Base-by-base conservation (phyloP, 148 eudicot species). In the Salicornia ramosissima region DNA sequence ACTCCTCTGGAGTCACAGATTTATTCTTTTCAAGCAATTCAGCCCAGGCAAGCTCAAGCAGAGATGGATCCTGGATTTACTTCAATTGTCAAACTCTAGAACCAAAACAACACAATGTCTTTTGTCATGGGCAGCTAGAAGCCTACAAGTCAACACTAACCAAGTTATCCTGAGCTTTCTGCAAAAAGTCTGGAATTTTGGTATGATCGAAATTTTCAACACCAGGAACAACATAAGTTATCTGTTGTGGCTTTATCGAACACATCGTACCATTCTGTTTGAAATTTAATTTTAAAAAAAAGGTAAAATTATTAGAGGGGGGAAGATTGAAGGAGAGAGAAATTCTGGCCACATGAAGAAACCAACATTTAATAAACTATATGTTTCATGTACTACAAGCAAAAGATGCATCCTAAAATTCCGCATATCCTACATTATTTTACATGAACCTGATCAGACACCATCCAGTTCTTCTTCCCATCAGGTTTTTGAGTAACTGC, bases 381-480 rank as follows among this genome's bases (percentile, higher is more conserved):
- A 19, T n/a, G 79, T 42, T 26, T 70, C 16, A 61, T 19, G 55
- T 18, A 18, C 14, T 31, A 14, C 31, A 12, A 39, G 42, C 53
- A 64, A 57, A 40, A 42, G 16, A 34, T 42, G 40, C 30, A 61
- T 65, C 67, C 58, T 61, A 76, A 74, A 68, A 81, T 79, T 73
- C 63, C 69, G 80, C 64, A 74, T 33, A 80, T 64, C 34, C 64
- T 29, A 54, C 65, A 73, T 63, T 72, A 68, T 81, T 75, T 76
- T 53, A 77, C 68, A 62, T 71, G 74, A 82, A 94, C 97, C 97
- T 94, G 98, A 88, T 94, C 98, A 64, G 79, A 82, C 64, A 94
- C 97, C 88, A 94, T 88, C 98, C 98, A 94, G 72, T 94, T 90
- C 80, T 84, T 90, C 80, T 89, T 87, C 69, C 98, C 98, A 79